Evolutionary conservation across 2,329 filamentous ascomycete genomes (phyloP).

Genomic region (Scytalidium lignicola): DNA sequence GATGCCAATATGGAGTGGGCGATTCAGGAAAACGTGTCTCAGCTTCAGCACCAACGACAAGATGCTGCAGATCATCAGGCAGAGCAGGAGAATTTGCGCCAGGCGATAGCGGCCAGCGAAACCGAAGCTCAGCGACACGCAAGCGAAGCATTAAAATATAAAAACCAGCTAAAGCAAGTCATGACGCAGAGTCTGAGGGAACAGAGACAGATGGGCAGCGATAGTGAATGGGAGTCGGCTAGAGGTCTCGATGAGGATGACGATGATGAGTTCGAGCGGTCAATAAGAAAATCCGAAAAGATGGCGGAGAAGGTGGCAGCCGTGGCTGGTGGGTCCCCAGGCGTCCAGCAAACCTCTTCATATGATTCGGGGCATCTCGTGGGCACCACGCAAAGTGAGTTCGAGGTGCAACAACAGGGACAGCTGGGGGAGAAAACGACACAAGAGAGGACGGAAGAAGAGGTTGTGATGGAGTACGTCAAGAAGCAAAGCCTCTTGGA

Average conservation of each 20-base stretch:
- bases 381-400: conserved; percentile 19
- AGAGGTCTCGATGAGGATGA: conserved; percentile 11
- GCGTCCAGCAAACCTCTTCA: conserved; percentile 8
- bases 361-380: conserved; percentile 17
- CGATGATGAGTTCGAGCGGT: conserved; percentile 11
- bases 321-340: conserved; percentile 7
- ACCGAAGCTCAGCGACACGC: conserved; percentile 36
- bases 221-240: conserved; percentile 11
- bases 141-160: conserved; percentile 34
- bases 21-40: conserved; percentile 64
- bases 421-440: conserved; percentile 25
- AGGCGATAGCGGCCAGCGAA: conserved; percentile 33
- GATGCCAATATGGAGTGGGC: conserved; percentile 66
- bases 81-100: conserved; percentile 35
- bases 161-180: conserved; percentile 8
- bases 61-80: conserved; percentile 7
- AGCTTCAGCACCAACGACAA: conserved; percentile 37
- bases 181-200: conserved; percentile 9
- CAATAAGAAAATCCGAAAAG: conserved; percentile 19
- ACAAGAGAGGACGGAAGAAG: conserved; percentile 58
- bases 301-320: conserved; percentile 9
- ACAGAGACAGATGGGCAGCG: conserved; percentile 7
- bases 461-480: conserved; percentile 68
- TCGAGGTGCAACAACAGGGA: conserved; percentile 14
- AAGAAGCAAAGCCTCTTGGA: conserved; percentile 70